A percentile compares a stretch with the other conserved stretches of the same genome.
These are phyloP conservation scores for Podaxis sp. DNA, from an alignment of 768 basidiomycete genomes.

Conservation along the genomic window DNA sequence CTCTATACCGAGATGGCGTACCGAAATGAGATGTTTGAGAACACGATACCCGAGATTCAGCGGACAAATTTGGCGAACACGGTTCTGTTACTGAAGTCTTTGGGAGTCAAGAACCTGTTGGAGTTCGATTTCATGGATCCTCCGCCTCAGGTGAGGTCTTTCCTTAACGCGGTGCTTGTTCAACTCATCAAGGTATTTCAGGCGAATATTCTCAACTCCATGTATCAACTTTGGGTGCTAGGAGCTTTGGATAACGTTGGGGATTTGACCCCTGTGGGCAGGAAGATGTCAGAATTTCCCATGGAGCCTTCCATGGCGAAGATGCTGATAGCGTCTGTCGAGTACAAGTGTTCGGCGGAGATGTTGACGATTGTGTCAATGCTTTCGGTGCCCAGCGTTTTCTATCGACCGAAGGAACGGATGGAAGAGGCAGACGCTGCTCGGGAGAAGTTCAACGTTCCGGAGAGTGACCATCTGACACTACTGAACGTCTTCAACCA, in stretches of 20 bases:
- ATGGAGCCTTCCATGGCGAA: conserved; percentile 99
- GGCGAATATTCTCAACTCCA: conserved; percentile 97
- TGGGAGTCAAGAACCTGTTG: conserved; percentile 94
- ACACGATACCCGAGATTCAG: conserved; percentile 97
- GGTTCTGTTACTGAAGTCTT: conserved; percentile 87
- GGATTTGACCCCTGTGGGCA: conserved; percentile 87
- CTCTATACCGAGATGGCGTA: conserved; percentile 96
- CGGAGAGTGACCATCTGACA: conserved; percentile 96
- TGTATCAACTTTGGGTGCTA: conserved; percentile 99
- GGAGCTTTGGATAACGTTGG: conserved; percentile 97
- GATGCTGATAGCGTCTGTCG: conserved; percentile 95
- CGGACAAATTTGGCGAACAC: conserved; percentile 97
- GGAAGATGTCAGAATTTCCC: conserved; percentile 99
- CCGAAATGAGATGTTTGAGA: conserved; percentile 92
- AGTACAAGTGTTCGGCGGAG: conserved; percentile 88
- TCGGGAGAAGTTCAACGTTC: conserved; percentile 97
- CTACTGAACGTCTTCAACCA: conserved; percentile 95
- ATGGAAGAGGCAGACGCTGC: conserved; percentile 98
- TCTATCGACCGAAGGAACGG: conserved; percentile 95
- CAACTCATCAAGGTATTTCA: conserved; percentile 22
- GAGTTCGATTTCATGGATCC: conserved; percentile 99
- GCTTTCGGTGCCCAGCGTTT: conserved; percentile 96
- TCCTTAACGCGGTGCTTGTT: neutral
- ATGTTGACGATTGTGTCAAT: conserved; percentile 99
- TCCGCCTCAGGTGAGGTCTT: conserved; percentile 79